phyloP scores from a whole-genome alignment of 2,329 filamentous ascomycete genomes.

The Coniochaeta prunicola region DNA sequence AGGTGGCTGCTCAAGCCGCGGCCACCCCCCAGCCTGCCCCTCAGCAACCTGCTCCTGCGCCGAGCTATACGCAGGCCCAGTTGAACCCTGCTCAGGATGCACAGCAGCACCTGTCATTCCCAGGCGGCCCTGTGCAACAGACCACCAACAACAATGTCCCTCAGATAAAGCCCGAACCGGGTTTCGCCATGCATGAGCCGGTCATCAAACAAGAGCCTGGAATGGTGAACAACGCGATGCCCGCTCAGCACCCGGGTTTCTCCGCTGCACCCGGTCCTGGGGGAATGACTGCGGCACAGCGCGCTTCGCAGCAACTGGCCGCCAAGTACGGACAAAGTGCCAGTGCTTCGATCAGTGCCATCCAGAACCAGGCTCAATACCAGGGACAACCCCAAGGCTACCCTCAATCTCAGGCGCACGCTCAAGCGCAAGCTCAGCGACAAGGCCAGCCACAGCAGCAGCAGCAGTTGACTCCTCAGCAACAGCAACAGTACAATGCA shows the following conservation, averaged over 20 bases:
- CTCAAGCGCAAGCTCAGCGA: slow-evolving; percentile 11
- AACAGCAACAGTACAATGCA: background rate
- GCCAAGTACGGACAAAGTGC: slow-evolving; percentile 56
- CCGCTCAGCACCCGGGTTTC: slow-evolving; percentile 23
- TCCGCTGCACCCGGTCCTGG: slow-evolving; percentile 17
- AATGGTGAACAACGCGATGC: slow-evolving; percentile 30
- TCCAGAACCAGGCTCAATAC: slow-evolving; percentile 35
- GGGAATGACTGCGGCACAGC: slow-evolving; percentile 32
- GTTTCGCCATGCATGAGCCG: slow-evolving; percentile 34
- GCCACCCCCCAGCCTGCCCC: slow-evolving; percentile 35
- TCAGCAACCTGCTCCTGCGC: slow-evolving; percentile 18
- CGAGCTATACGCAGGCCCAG: slow-evolving; percentile 24
- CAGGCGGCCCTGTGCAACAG: slow-evolving; percentile 12
- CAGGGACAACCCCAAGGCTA: background rate
- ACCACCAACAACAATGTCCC: slow-evolving; percentile 22
- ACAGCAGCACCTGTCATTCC: slow-evolving; percentile 17
- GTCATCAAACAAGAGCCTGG: slow-evolving; percentile 41
- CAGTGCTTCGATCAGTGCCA: slow-evolving; percentile 58
- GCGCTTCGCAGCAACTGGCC: slow-evolving; percentile 50
- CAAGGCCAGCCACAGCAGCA: background rate
- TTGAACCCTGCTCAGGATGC: slow-evolving; percentile 24
- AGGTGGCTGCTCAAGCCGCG: background rate
- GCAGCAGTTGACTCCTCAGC: background rate
- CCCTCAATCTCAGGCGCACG: slow-evolving; percentile 5
- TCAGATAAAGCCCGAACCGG: slow-evolving; percentile 14